These are phyloP conservation scores for Thalassiosira profunda DNA, from an alignment of 108 stramenopile genomes.

Conservation along the genomic window DNA sequence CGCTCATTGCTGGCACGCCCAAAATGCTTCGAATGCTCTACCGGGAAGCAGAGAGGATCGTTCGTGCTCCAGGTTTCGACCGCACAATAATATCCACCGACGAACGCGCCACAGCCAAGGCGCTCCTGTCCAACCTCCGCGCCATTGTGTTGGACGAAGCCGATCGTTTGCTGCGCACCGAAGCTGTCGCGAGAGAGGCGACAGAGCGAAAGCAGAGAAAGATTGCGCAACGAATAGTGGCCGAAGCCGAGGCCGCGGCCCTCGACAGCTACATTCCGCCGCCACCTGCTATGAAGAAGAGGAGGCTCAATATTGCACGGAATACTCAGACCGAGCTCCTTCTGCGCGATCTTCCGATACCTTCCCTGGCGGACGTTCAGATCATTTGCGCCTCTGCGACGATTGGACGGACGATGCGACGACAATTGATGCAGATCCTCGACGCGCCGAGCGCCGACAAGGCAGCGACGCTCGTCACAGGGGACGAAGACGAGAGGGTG, in stretches of 20 bases:
- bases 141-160: conserved; percentile 77
- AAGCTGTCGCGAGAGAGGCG: conserved; percentile 49
- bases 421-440: conserved; percentile 73
- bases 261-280: background rate
- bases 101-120: conserved; percentile 26
- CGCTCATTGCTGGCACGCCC: conserved; percentile 70
- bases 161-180: conserved; percentile 76
- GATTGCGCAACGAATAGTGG: conserved; percentile 17
- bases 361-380: conserved; percentile 45
- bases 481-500: conserved; percentile 62
- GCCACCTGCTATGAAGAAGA: conserved; percentile 19
- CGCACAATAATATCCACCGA: conserved; percentile 7
- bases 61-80: background rate
- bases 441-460: conserved; percentile 66
- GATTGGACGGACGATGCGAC: conserved; percentile 71
- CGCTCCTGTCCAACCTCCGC: conserved; percentile 48
- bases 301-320: conserved; percentile 28
- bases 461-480: conserved; percentile 65
- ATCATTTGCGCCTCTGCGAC: conserved; percentile 80
- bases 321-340: conserved; percentile 51
- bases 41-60: conserved; percentile 27
- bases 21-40: conserved; percentile 62
- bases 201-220: conserved; percentile 40
- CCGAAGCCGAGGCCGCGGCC: background rate
- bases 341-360: conserved; percentile 41